A percentile compares a stretch with the other conserved stretches of the same genome.
phyloP scores from a whole-genome alignment of 2,329 filamentous ascomycete species.

The Penicillium thymicola region DNA sequence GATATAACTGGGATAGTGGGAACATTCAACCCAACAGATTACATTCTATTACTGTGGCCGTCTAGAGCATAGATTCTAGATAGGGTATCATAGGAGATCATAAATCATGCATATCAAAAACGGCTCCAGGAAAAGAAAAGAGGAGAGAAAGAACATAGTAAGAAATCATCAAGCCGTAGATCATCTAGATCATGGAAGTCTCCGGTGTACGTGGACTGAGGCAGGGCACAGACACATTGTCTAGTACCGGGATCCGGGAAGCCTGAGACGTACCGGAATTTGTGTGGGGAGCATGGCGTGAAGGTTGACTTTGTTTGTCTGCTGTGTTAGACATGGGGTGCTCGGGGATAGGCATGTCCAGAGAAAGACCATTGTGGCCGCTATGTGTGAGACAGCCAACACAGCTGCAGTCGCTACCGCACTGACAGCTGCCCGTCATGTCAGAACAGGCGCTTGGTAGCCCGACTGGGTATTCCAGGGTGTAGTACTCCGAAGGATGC shows the following conservation, averaged over 20 bases:
- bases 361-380: conserved; percentile 46
- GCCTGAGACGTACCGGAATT: conserved; percentile 7
- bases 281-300: not conserved
- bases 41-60: conserved; percentile 3
- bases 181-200: conserved; percentile 20
- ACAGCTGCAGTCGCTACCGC: conserved; percentile 52
- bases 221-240: conserved; percentile 21
- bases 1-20: no score
- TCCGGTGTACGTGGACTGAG: conserved; percentile 23
- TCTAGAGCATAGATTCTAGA: conserved; percentile 18
- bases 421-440: conserved; percentile 50
- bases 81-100: conserved; percentile 30
- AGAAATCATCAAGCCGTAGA: not conserved
- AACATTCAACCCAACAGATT: not conserved
- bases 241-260: conserved; percentile 19
- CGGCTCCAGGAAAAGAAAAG: not conserved
- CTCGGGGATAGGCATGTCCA: conserved; percentile 24
- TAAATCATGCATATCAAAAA: conserved; percentile 18
- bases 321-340: not conserved
- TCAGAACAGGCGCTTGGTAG: conserved; percentile 45
- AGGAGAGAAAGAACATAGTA: not conserved
- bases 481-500: conserved; percentile 43
- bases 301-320: conserved; percentile 1
- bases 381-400: conserved; percentile 53
- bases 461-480: conserved; percentile 41